Evolutionary conservation across 805 yeast species (phyloP).

Genomic region (Candida nitratophila): DNA sequence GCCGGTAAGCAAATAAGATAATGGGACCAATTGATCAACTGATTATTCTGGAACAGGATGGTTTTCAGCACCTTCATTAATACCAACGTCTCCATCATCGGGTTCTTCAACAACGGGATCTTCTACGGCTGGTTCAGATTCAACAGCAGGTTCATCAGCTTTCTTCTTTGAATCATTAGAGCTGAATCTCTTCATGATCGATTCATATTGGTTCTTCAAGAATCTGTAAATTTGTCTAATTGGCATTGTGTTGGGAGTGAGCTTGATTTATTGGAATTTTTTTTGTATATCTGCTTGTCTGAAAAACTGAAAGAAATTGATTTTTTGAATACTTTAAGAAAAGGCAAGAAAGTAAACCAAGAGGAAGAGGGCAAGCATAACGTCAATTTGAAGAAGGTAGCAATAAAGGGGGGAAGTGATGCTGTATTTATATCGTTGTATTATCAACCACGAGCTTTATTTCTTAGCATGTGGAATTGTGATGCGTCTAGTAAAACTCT

Average conservation of each 20-base stretch:
- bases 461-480: too few species aligned
- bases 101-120: slow-evolving; percentile 11
- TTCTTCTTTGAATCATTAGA: slow-evolving; percentile 5
- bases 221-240: slow-evolving; percentile 26
- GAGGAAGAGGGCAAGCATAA: background rate
- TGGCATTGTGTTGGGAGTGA: slow-evolving; percentile 20
- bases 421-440: too few species aligned
- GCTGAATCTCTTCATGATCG: slow-evolving; percentile 23
- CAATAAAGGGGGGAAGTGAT: too few species aligned
- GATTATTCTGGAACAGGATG: too few species aligned
- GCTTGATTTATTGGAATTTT: background rate
- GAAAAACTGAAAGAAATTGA: background rate
- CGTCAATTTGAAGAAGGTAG: too few species aligned
- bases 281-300: background rate
- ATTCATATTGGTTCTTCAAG: slow-evolving; percentile 24
- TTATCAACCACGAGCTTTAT: too few species aligned
- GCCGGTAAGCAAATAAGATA: too few species aligned
- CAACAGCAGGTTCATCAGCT: slow-evolving; percentile 5
- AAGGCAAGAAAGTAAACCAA: background rate
- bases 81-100: slow-evolving; percentile 2
- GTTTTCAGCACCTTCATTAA: too few species aligned
- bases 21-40: too few species aligned
- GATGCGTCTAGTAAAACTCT: too few species aligned
- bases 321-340: background rate
- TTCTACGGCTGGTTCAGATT: slow-evolving; percentile 8